Conservation (phyloP, 208 protist genomes). For the Leishmania amazonensis region DNA sequence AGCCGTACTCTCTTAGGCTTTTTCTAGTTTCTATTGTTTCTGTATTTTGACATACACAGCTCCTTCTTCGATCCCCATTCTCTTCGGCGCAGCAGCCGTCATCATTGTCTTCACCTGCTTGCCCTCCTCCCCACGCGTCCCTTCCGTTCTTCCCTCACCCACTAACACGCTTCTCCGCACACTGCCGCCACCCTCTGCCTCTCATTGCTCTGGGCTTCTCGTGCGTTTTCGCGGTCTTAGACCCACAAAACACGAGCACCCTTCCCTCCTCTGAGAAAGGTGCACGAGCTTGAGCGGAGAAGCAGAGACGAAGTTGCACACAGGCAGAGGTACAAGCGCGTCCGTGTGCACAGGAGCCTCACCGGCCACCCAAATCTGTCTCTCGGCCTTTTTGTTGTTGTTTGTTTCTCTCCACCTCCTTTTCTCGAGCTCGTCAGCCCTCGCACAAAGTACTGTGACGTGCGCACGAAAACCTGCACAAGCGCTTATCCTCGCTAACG, state of each 20-base stretch:
- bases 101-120: slow-evolving; percentile 3
- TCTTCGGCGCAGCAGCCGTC: neutral
- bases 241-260: neutral
- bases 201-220: neutral
- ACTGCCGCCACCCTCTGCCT: neutral
- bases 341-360: neutral
- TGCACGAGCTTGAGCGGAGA: neutral
- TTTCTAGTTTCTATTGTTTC: neutral
- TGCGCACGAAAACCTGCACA: neutral
- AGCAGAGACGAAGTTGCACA: neutral
- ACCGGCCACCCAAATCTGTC: neutral
- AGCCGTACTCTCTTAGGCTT: neutral
- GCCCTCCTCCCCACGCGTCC: neutral
- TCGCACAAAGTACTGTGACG: too few relatives aligned
- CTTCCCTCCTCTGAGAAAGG: neutral
- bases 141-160: neutral
- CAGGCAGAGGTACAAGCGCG: neutral
- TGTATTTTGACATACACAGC: neutral
- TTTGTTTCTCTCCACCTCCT: neutral
- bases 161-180: neutral
- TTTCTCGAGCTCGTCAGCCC: too few relatives aligned
- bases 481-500: neutral
- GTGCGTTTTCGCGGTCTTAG: neutral
- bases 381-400: neutral
- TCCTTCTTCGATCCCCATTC: slow-evolving; percentile 1